Conservation (phyloP, 768 basidiomycete genomes). For the Serendipita indica region DNA sequence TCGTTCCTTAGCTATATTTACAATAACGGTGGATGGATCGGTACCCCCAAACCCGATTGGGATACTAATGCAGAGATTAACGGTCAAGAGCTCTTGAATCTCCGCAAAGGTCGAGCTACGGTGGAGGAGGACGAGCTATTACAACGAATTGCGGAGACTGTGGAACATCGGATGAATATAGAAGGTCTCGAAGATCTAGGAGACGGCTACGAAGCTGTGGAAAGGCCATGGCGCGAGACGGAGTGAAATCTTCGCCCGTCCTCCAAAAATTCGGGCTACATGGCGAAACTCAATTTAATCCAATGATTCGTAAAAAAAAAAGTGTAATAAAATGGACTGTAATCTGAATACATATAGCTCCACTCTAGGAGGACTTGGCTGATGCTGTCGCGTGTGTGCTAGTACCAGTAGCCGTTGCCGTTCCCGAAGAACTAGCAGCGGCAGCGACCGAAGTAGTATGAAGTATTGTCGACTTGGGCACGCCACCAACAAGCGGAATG, state of each 20-base stretch:
- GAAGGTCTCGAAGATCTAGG: background rate
- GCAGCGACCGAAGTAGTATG: no score
- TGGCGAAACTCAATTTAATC: no score
- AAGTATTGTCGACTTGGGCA: no score
- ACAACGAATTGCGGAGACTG: background rate
- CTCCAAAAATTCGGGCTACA: no score
- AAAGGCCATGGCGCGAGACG: conserved; percentile 6
- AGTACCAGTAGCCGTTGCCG: no score
- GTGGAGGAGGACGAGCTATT: background rate
- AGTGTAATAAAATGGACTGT: no score
- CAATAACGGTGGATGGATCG: conserved; percentile 39
- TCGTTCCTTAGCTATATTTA: conserved; percentile 45
- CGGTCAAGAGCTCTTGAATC: background rate
- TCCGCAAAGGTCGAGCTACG: background rate
- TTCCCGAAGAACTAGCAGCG: no score
- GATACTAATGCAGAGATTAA: conserved; percentile 18
- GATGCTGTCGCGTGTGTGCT: no score
- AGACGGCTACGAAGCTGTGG: conserved; percentile 1
- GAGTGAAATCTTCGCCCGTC: background rate
- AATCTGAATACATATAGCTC: no score
- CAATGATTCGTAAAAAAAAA: no score
- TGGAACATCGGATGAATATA: background rate
- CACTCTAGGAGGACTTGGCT: no score
- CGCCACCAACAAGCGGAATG: no score
- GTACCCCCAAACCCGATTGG: conserved; percentile 33